Evolutionary conservation across 257 asterid genomes (phyloP).

Genomic region (Scutellaria galericulata): DNA sequence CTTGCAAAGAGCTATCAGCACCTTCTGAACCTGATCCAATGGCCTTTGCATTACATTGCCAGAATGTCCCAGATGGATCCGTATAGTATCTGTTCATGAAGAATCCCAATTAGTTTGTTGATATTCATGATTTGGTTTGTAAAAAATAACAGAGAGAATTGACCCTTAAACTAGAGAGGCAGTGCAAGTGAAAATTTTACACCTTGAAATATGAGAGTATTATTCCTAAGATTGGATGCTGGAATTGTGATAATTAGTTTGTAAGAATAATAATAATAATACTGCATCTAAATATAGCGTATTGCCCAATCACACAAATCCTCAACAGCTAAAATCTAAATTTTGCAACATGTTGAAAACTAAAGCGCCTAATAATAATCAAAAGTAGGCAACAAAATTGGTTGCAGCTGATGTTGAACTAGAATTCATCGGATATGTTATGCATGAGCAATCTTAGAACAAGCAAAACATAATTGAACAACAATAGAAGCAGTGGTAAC

Average conservation of each 20-base stretch:
- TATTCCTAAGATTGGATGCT: constrained; percentile 28
- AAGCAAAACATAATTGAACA: too few species aligned
- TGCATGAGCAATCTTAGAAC: too few species aligned
- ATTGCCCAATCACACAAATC: too few species aligned
- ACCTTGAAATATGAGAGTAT: not conserved
- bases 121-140: not conserved
- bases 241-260: constrained; percentile 1
- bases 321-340: too few species aligned
- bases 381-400: not conserved
- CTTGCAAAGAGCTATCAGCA: constrained; percentile 98
- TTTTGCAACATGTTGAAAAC: not conserved
- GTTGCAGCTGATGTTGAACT: not conserved
- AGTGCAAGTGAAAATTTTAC: not conserved
- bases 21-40: constrained; percentile 99
- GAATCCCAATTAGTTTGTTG: constrained; percentile 29
- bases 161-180: not conserved
- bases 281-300: not conserved
- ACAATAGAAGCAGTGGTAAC: not conserved
- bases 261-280: not conserved
- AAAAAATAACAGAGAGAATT: not conserved
- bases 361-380: not conserved
- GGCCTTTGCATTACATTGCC: constrained; percentile 97
- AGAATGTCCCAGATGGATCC: constrained; percentile 95
- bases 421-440: not conserved
- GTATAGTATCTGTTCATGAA: constrained; percentile 65